phyloP scores from a whole-genome alignment of 2,329 filamentous ascomycete genomes.

The Pseudogymnoascus sp. region DNA sequence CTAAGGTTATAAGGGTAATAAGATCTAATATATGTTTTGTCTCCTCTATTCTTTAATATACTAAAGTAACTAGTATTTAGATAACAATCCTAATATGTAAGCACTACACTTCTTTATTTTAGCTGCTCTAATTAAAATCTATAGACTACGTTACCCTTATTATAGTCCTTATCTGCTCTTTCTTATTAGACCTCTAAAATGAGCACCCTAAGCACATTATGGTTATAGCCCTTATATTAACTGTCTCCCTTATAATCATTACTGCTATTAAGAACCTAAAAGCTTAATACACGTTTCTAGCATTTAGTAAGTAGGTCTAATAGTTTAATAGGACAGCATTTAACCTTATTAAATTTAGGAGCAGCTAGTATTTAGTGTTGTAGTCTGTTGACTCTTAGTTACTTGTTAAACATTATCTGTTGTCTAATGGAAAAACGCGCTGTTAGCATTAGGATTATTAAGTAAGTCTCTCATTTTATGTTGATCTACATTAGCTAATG shows the following conservation, averaged over 20 bases:
- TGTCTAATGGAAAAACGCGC: not conserved
- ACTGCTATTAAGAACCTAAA: conserved; percentile 13
- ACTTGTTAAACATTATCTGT: not conserved
- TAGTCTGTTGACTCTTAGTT: not conserved
- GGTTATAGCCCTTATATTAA: conserved; percentile 13
- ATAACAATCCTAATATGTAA: conserved; percentile 11
- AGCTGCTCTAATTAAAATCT: not conserved
- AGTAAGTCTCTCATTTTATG: conserved; percentile 19
- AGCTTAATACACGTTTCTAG: conserved; percentile 13
- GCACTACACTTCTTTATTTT: not conserved
- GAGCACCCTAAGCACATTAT: conserved; percentile 16
- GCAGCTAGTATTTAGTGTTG: not conserved
- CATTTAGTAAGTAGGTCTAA: conserved; percentile 10
- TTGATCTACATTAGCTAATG: conserved; percentile 15
- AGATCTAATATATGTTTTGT: conserved; percentile 3
- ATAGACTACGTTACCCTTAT: conserved; percentile 14
- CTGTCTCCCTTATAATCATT: conserved; percentile 14
- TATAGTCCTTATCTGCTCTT: conserved; percentile 15
- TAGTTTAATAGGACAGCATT: not conserved
- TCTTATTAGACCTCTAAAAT: conserved; percentile 15
- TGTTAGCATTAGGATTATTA: conserved; percentile 13
- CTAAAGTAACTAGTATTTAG: not conserved
- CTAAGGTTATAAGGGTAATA: conserved; percentile 10
- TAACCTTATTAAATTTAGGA: not conserved
- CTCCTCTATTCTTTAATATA: not conserved